Evolutionary conservation across 495 filamentous ascomycete genomes (phyloP).

Genomic region (Xylaria cubensis): DNA sequence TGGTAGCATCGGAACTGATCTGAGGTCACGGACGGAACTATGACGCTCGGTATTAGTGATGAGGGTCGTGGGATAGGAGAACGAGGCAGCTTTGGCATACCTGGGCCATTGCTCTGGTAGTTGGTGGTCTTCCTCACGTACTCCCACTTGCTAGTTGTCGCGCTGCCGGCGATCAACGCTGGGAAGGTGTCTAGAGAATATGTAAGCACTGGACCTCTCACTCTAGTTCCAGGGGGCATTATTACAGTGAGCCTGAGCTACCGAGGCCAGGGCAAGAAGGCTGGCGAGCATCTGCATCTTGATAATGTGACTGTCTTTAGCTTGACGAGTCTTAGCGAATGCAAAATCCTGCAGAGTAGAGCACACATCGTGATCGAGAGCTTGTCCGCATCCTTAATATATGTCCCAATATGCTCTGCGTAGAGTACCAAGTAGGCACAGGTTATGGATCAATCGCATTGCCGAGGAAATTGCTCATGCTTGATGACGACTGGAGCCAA

Average conservation of each 20-base stretch:
- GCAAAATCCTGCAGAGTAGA: neutral
- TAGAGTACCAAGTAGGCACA: neutral
- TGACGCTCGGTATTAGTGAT: neutral
- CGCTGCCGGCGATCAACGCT: constrained; percentile 34
- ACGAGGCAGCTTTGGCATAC: constrained; percentile 19
- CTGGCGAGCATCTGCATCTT: constrained; percentile 37
- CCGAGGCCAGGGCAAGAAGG: constrained; percentile 34
- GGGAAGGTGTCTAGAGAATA: constrained; percentile 41
- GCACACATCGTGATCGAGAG: neutral
- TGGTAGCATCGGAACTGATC: constrained; percentile 55
- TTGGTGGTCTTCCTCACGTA: constrained; percentile 48
- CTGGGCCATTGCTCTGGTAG: constrained; percentile 49
- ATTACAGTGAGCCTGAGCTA: constrained; percentile 41
- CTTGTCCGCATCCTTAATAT: neutral
- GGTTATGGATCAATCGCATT: neutral
- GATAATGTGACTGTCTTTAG: neutral
- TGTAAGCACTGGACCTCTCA: constrained; percentile 17
- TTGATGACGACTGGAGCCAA: neutral
- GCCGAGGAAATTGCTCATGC: neutral
- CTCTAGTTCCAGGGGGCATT: neutral
- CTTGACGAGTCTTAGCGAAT: neutral
- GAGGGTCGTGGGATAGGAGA: neutral
- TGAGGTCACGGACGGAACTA: constrained; percentile 51
- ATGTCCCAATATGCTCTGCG: neutral
- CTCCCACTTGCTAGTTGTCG: constrained; percentile 42